Evolutionary conservation across 768 basidiomycete species (phyloP), one percentile per base, ranked within the genome.

Genomic region (Mrakia hoshinonis): DNA sequence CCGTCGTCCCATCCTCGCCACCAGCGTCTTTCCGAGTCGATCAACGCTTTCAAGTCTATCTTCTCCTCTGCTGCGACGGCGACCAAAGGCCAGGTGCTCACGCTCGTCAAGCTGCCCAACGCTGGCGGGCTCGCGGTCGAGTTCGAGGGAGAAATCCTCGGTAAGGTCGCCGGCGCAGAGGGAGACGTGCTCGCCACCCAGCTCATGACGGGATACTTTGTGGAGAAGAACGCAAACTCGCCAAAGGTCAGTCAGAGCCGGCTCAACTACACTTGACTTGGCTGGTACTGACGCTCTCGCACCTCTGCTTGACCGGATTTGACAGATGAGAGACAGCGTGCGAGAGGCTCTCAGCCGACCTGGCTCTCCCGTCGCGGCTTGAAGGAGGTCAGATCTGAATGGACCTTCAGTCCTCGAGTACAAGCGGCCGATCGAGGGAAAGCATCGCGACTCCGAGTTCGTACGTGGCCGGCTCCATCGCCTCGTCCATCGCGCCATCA

Each of bases 121-220:
- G 68, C 76, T 47, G 77, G 76, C 4, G 74, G 74, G 2, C 73
- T 80, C 34, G 70, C 73, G 1, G 79, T 81, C 62, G 78, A 79
- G 63, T 78, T 77, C 55, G 76, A 78, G 69, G 78, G 87, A 51
- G 90, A 91, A 76, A 61, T 75, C 1, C 79, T 92, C 61, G 91
- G 91, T 43, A 79, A 83, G 0, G 82, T 92, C 29, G 86, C 89
- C 74, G 85, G 81, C 76, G 84, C 86, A 74, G 86, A 89, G 74
- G 85, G 81, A 76, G 84, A 86, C 74, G 91, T 89, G 89, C 83
- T 91, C 18, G 86, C 89, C 0, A 85, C 73, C 20, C 76, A 80
- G 67, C 69, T 81, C 66, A 79, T 81, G 73, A 69, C 79, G 29
- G 78, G 79, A 0, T 81, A 81, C 75, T 80, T 81, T 58, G 74